Base-by-base conservation (phyloP, 2,329 filamentous ascomycete species). In the Fusarium goolgardi region DNA sequence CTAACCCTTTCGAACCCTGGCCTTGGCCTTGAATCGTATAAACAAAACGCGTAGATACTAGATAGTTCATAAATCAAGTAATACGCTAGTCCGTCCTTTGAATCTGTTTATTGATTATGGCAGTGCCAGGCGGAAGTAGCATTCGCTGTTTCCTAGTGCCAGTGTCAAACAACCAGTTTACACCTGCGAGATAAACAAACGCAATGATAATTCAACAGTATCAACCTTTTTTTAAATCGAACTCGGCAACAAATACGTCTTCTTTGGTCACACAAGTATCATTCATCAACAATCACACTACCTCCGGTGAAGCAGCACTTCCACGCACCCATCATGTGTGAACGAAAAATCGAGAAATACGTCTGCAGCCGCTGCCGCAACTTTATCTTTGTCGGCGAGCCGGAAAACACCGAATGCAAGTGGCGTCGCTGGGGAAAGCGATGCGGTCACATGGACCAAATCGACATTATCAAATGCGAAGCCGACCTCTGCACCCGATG, bases 401-500 rank as follows among this genome's bases (percentile, higher is more conserved):
- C 47, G 18, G 18, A 4, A 11, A 23, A 6, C 3, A 18, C 21
- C 2, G 9, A 15, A 6, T 21, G 6, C 12, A 11, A 44, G 16
- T 2, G 1, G 4, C 12, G 49, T 16, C 15, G n/a, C 20, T 53
- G 32, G 34, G n/a, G 16, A 6, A 29, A 29, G 3, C 23, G 5
- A 10, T 51, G 47, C 4, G 47, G 47, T 4, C n/a, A 1, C 1
- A 23, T 51, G 9, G 59, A 53, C 2, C 35, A 43, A 7, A 10
- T 35, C 2, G n/a, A 44, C 2, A n/a, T 63, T 10, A 16, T 31
- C 25, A 39, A 47, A 40, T 63, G 58, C 8, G 58, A 57, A 4
- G 3, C 58, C 1, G 21, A 34, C 1, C 59, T 63, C 3, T 63
- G 59, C 43, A 41, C 11, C 0, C 1, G 54, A 2, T 63, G 59